Evolutionary conservation across 495 filamentous ascomycete genomes (phyloP).

Genomic region (Rhizodiscina lignyota): DNA sequence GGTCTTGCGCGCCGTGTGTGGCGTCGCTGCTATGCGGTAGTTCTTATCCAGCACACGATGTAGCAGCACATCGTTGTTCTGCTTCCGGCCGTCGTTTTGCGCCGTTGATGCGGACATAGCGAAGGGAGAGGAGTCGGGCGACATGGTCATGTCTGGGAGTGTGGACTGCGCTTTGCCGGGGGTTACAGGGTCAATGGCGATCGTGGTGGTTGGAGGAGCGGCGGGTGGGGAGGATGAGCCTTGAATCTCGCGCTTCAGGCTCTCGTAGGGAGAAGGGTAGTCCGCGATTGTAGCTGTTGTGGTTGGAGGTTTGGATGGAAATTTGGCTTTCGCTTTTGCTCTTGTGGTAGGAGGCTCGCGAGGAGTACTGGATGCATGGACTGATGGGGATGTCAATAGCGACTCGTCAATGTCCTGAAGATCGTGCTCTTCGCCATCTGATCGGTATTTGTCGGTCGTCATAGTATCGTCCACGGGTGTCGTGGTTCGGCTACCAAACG

Average conservation of each 20-base stretch:
- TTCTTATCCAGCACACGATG: constrained; percentile 86
- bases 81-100: constrained; percentile 2
- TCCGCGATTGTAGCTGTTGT: constrained; percentile 39
- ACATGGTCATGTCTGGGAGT: constrained; percentile 42
- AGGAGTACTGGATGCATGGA: constrained; percentile 21
- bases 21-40: constrained; percentile 84
- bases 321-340: constrained; percentile 17
- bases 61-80: constrained; percentile 49
- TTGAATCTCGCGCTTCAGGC: constrained; percentile 37
- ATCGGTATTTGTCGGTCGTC: neutral
- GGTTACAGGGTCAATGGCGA: constrained; percentile 23
- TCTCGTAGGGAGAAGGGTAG: constrained; percentile 52
- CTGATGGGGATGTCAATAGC: constrained; percentile 35
- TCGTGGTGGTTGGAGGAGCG: constrained; percentile 4
- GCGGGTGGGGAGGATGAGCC: constrained; percentile 18
- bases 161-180: constrained; percentile 27
- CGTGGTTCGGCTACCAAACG: neutral
- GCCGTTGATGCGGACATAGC: constrained; percentile 14
- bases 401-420: constrained; percentile 25
- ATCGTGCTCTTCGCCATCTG: constrained; percentile 3
- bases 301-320: too few relatives aligned
- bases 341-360: constrained; percentile 13
- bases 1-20: constrained; percentile 36
- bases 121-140: constrained; percentile 21
- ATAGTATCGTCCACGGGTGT: neutral